Base-by-base conservation (phyloP, 2,329 filamentous ascomycete species). In the Fonsecaea pugnacius region DNA sequence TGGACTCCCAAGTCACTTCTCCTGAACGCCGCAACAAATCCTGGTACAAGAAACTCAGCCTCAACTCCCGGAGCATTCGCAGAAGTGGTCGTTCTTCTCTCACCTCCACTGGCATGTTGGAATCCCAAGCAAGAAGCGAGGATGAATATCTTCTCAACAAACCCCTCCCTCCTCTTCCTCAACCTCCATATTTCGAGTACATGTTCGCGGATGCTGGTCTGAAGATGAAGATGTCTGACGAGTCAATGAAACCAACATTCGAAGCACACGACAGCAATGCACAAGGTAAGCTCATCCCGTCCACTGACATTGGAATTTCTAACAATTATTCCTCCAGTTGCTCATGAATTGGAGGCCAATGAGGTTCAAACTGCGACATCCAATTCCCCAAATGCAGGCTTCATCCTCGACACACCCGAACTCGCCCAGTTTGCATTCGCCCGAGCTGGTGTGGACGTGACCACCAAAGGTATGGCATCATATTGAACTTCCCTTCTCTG, bases 121-220 rank as follows among this genome's bases (percentile, higher is more conserved):
- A 36, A 27, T 27, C 36, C 51, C 48, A 58, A 58, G 48, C 52
- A 51, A 57, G 21, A 36, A 43, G 43, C 33, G 12, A 55, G 36
- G 57, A 63, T 30, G 58, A 56, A 7, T 67, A 65, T 58, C 46
- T 67, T 58, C 57, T 67, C 27, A 67, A 67, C 38, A 67, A 67
- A 32, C 66, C 66, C 6, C 62, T 67, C 35, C 66, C 66, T 35
- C 52, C 66, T 50, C 59, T 64, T 9, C 66, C 66, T 6, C 56
- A 60, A 32, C 30, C 52, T 18, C 58, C 65, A 18, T 64, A 56
- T 35, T 62, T 67, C 46, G 62, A 67, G 33, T 60, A 64, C 58
- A 51, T 59, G 58, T 64, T 64, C 54, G 62, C 58, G 43, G 64
- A 66, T 50, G 64, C 64, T 33, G 64, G 52, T 40, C 21, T 60